Base-by-base conservation (phyloP, 1,284 basidiomycete species). In the Phellopilus nigrolimitatus region DNA sequence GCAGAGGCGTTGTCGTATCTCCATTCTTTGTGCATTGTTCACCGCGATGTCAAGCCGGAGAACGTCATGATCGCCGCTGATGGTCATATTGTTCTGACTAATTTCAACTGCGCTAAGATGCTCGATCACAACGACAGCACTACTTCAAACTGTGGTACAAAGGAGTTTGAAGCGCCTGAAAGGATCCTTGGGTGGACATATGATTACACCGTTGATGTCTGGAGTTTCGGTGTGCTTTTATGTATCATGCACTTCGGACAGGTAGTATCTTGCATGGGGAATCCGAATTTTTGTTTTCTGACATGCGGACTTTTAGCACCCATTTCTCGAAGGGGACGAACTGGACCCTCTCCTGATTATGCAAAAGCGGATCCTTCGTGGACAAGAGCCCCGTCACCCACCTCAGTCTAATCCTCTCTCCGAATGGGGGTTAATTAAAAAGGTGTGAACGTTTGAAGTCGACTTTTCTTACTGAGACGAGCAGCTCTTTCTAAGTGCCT, bases 191-290 rank as follows among this genome's bases (percentile, higher is more conserved):
- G 85, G 0, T 80, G 84, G 72, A 71, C 78, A 9, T 86, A 90
- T 61, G 81, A 83, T 46, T 81, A 77, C 55, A 75, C 81, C 9
- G 86, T 88, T n/a, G 91, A 94, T 63, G 84, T 82, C 68, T 94
- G 89, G 88, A 77, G 79, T 1, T 81, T 91, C 53, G 91, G 90
- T 1, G 76, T 85, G 59, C 71, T 92, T 60, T 63, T 92, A 10
- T 82, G 81, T 60, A 88, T 84, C 62, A 81, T 90, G 72, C 66
- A 80, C 39, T 73, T 74, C 17, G 82, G 81, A 24, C 70, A 67
- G 60, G 82, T 83, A 49, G 17, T 15, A 43, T 45, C n/a, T n/a
- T n/a, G n/a, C n/a, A n/a, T n/a, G n/a, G n/a, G n/a, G n/a, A n/a
- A 24, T 25, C 34, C 22, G 51, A 22, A n/a, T 38, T 39, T 25